phyloP scores from a whole-genome alignment of 1,139 yeast species.

The Trichomonascaceae sp. region DNA sequence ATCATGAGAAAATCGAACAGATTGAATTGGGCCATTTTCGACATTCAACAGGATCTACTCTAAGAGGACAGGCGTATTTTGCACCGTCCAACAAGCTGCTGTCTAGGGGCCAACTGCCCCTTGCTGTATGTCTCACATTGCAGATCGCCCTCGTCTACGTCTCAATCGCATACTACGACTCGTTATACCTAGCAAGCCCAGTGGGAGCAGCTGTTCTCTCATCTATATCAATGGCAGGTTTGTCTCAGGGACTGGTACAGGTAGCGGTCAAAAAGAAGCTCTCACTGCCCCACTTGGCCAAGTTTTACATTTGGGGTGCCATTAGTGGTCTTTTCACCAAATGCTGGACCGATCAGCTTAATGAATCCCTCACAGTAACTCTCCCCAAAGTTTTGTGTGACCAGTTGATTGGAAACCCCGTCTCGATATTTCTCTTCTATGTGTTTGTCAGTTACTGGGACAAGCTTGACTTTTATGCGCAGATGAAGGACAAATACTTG shows the following conservation, averaged over 20 bases:
- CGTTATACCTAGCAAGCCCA: constrained; percentile 14
- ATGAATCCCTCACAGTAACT: constrained; percentile 12
- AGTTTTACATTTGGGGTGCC: constrained; percentile 28
- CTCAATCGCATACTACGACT: constrained; percentile 13
- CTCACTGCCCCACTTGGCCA: constrained; percentile 14
- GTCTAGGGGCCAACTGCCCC: no score
- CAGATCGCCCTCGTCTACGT: constrained; percentile 8
- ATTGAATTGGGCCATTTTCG: no score
- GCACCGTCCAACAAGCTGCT: no score
- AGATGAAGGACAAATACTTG: constrained; percentile 16
- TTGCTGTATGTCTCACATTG: constrained; percentile 4
- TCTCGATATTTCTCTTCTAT: constrained; percentile 21
- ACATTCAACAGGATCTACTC: no score
- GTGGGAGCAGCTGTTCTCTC: constrained; percentile 24
- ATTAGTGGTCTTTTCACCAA: constrained; percentile 27
- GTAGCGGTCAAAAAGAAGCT: constrained; percentile 12
- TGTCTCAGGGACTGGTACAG: constrained; percentile 24
- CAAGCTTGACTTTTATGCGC: constrained; percentile 23
- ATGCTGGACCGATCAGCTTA: constrained; percentile 25
- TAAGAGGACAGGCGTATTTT: no score
- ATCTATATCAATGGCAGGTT: constrained; percentile 22
- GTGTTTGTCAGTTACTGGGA: constrained; percentile 26
- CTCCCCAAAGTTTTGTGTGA: constrained; percentile 20
- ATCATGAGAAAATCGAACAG: no score
- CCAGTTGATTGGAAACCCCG: constrained; percentile 24